Conservation (phyloP, 768 basidiomycete species). For the Calocybe cyanea region DNA sequence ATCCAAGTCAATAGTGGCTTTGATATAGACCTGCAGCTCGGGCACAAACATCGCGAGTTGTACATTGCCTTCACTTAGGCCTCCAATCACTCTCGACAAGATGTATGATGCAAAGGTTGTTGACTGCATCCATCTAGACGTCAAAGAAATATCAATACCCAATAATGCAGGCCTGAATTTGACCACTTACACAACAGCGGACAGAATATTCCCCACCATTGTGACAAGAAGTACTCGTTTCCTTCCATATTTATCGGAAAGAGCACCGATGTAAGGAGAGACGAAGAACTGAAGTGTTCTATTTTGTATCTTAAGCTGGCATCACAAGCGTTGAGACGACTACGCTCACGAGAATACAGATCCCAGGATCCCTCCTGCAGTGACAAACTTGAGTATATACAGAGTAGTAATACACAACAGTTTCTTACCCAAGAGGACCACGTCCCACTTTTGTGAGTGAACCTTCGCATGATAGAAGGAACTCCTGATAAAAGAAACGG, state of each 20-base stretch:
- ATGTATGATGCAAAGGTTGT: conserved; percentile 89
- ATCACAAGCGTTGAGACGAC: conserved; percentile 7
- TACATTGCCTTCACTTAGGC: conserved; percentile 95
- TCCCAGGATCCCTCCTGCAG: conserved; percentile 81
- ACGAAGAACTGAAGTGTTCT: conserved; percentile 84
- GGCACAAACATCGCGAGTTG: conserved; percentile 84
- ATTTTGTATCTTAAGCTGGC: conserved; percentile 27
- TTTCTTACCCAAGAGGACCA: conserved; percentile 75
- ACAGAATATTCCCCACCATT: conserved; percentile 92
- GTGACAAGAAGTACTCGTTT: conserved; percentile 77
- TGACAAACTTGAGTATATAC: not conserved
- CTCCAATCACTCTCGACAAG: conserved; percentile 87
- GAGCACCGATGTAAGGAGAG: conserved; percentile 73
- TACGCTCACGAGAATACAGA: conserved; percentile 82
- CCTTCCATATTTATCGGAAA: conserved; percentile 90
- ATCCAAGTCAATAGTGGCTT: not conserved
- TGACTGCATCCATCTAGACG: conserved; percentile 77
- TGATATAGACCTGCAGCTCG: not conserved
- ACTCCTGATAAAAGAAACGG: conserved; percentile 64
- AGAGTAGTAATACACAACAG: conserved; percentile 19
- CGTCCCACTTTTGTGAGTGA: conserved; percentile 83
- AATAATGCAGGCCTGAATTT: no score
- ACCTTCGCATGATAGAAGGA: conserved; percentile 54
- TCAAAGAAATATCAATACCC: conserved; percentile 4
- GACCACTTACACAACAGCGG: conserved; percentile 64